Evolutionary conservation across 306 rosid genomes (phyloP).

Genomic region (Corylus americana): DNA sequence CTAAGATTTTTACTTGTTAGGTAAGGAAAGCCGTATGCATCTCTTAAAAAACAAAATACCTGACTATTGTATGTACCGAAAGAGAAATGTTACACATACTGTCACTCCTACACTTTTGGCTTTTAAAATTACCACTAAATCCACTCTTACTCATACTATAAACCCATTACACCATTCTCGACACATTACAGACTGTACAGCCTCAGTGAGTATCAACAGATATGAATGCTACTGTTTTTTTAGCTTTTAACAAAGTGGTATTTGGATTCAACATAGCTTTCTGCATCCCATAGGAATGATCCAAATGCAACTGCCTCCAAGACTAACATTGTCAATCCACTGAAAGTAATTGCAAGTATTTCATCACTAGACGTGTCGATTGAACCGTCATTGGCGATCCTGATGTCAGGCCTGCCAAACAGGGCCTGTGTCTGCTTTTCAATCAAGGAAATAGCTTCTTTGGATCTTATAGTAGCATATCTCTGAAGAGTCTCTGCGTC

Average conservation of each 20-base stretch:
- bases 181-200: constrained; percentile 34
- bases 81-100: no score
- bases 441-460: constrained; percentile 89
- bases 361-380: constrained; percentile 66
- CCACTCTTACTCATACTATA: no score
- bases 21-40: no score
- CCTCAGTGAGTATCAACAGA: constrained; percentile 19
- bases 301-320: constrained; percentile 87
- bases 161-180: constrained; percentile 15
- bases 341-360: constrained; percentile 56
- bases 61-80: constrained; percentile 18
- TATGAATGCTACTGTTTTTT: constrained; percentile 9
- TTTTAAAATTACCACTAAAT: no score
- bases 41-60: background rate
- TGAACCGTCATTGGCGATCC: constrained; percentile 66
- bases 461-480: constrained; percentile 81
- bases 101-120: no score
- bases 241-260: constrained; percentile 64
- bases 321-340: constrained; percentile 79
- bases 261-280: constrained; percentile 78
- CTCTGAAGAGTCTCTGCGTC: constrained; percentile 83
- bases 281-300: constrained; percentile 86
- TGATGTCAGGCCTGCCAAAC: constrained; percentile 81
- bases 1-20: background rate
- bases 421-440: constrained; percentile 94